Evolutionary conservation across 73 alveolate species (phyloP), one percentile per base, ranked within the genome.

Genomic region (Paramecium primaurelia): DNA sequence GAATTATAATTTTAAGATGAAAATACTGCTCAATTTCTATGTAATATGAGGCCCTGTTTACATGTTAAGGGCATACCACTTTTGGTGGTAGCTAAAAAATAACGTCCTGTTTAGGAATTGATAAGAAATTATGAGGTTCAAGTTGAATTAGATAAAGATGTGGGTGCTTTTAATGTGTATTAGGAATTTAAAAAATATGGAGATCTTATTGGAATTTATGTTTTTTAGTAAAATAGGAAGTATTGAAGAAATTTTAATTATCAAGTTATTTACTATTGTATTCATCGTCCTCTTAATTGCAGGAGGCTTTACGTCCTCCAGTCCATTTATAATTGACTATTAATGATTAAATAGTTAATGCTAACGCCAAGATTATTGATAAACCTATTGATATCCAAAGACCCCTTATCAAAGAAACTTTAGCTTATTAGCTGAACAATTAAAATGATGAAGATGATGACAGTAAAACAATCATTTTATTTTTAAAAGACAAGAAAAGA

Each of bases 341-440:
- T 22, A 80, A 49, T 26, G 73, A 80, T 80, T 73, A 73, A 18
- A 37, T 37, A 38, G 91, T 80, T 44, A 49, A 25, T 45, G 71
- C 91, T 45, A 80, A 80, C 34, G 91, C 75, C 58, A 80, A 80
- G 91, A 80, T 80, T 80, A 80, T 80, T 80, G 91, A 80, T 44
- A 80, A 80, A 80, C 77, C 91, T 45, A 80, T 80, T 80, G 91
- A 80, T 45, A 80, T 80, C 58, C 44, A 80, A 80, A 80, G 91
- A 49, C 91, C 91, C 25, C 22, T 22, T 20, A 45, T 45, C 49
- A 80, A 80, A 49, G 91, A 80, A n/a, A 80, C 91, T 22, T 80
- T 80, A 80, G 91, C 91, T 80, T 80, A 80, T 80, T 49, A 80
- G 34, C 91, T 80, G 26, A 80, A 80, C 8, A 45, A 80, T 42